Evolutionary conservation across 257 asterid species (phyloP).

Genomic region (Anisodus acutangulus): DNA sequence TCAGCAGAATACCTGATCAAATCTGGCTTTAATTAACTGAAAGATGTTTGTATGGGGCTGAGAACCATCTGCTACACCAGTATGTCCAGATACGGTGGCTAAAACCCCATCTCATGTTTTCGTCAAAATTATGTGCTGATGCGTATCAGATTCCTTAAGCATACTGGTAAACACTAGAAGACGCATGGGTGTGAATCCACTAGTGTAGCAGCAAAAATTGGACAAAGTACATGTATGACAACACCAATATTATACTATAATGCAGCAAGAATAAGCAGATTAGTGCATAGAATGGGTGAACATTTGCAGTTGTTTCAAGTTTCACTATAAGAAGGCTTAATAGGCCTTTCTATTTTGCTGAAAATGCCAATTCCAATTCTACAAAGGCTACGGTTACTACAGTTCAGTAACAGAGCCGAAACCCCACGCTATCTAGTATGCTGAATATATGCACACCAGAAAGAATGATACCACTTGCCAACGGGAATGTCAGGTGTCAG

Average conservation of each 20-base stretch:
- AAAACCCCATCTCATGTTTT: not conserved
- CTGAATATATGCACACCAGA: not conserved
- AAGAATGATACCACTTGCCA: not conserved
- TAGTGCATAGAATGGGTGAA: not conserved
- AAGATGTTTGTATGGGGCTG: not conserved
- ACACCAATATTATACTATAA: not conserved
- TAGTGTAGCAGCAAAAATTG: not conserved
- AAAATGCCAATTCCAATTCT: constrained; percentile 3
- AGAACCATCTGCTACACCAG: not conserved
- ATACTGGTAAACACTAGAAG: not conserved
- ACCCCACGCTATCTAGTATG: not conserved
- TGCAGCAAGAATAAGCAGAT: not conserved
- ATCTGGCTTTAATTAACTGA: not conserved
- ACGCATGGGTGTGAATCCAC: not conserved
- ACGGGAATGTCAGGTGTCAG: not conserved
- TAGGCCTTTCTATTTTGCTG: not conserved
- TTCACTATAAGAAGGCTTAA: not conserved
- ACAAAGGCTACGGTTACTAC: not conserved
- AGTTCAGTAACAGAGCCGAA: not conserved
- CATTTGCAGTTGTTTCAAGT: not conserved
- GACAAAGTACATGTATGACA: not conserved
- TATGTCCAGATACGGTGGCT: not conserved
- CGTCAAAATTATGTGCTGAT: not conserved
- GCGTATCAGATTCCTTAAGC: not conserved
- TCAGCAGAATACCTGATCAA: not conserved